Conservation (phyloP, 2,329 filamentous ascomycete species). For the Colletotrichum tropicicola region DNA sequence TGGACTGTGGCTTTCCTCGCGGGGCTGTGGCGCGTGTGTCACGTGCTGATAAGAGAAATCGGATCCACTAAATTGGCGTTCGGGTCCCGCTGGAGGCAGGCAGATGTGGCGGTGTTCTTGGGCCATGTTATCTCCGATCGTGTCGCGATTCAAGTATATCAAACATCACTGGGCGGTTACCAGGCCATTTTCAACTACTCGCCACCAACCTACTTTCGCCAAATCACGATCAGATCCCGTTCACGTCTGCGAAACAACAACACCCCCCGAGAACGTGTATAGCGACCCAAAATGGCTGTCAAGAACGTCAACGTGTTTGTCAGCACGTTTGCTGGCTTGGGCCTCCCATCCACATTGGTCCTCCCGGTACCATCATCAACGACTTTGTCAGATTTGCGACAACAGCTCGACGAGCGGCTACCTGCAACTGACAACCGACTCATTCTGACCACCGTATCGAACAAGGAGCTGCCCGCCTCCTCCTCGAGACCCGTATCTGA, state of each 20-base stretch:
- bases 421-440: slow-evolving; percentile 68
- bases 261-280: background rate
- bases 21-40: background rate
- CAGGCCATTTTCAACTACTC: no score
- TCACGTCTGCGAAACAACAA: background rate
- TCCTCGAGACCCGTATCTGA: slow-evolving; percentile 66
- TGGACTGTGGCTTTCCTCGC: background rate
- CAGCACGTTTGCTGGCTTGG: slow-evolving; percentile 83
- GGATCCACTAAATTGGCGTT: background rate
- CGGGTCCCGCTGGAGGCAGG: background rate
- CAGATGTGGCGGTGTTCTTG: background rate
- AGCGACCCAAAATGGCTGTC: slow-evolving; percentile 56
- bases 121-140: background rate
- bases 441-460: slow-evolving; percentile 83
- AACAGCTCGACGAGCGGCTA: slow-evolving; percentile 68
- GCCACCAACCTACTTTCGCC: no score
- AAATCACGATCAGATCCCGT: background rate
- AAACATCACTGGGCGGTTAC: no score
- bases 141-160: no score
- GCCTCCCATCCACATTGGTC: slow-evolving; percentile 82
- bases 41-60: background rate
- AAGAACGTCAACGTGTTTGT: slow-evolving; percentile 81
- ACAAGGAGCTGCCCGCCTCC: slow-evolving; percentile 70
- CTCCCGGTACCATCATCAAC: slow-evolving; percentile 75
- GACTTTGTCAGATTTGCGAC: slow-evolving; percentile 73